These are phyloP conservation scores for Fomitopsis schrenkii DNA, from an alignment of 1,284 basidiomycete genomes.

Conservation along the genomic window DNA sequence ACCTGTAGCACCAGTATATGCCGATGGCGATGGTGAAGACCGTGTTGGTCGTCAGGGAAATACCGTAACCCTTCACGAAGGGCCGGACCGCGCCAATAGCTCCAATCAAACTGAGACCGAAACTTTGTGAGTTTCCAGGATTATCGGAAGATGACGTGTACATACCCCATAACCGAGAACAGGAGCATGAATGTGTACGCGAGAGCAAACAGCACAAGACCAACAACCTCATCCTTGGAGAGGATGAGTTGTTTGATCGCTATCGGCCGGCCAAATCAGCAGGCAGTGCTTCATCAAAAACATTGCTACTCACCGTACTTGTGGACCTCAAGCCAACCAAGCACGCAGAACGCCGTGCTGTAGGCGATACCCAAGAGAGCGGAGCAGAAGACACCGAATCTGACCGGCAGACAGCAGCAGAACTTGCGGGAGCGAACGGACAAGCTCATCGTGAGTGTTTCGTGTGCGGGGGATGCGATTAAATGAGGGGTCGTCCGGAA, in stretches of 20 bases:
- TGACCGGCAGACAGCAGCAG: conserved; percentile 61
- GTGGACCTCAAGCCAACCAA: conserved; percentile 35
- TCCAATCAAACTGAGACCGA: conserved; percentile 40
- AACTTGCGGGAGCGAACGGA: conserved; percentile 35
- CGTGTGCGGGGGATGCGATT: conserved; percentile 4
- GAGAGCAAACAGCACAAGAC: conserved; percentile 42
- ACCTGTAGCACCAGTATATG: conserved; percentile 35
- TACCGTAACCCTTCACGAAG: conserved; percentile 43
- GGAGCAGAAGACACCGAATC: conserved; percentile 57
- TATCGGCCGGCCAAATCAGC: background rate
- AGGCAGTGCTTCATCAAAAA: background rate
- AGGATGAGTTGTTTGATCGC: conserved; percentile 18
- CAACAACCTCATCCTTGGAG: conserved; percentile 33
- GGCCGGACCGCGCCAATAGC: conserved; percentile 37
- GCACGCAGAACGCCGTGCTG: conserved; percentile 40
- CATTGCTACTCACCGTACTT: conserved; percentile 17
- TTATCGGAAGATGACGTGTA: background rate
- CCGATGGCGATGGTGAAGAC: conserved; percentile 44
- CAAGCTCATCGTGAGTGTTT: conserved; percentile 22
- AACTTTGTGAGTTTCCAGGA: background rate
- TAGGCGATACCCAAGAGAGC: conserved; percentile 40
- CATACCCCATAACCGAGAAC: conserved; percentile 48
- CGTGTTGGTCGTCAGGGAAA: conserved; percentile 43
- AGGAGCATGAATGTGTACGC: conserved; percentile 45
- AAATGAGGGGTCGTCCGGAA: conserved; percentile 3